Base-by-base conservation (phyloP, 2,329 filamentous ascomycete species). In the Erysiphe pulchra region DNA sequence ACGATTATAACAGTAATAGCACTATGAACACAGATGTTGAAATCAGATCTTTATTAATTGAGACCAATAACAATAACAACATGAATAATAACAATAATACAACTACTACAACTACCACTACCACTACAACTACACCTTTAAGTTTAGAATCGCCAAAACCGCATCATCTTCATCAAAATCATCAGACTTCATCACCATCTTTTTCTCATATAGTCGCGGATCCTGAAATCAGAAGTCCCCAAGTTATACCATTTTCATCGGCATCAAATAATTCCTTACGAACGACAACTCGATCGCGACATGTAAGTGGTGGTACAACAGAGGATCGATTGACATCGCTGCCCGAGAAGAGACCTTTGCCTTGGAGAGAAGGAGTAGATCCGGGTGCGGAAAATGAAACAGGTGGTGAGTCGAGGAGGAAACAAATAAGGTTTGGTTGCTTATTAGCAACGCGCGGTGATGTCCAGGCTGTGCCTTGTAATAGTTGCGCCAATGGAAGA, bases 341-440 rank as follows among this genome's bases (percentile, higher is more conserved):
- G 56, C 54, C 55, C n/a, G 52, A 54, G 41, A 49, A 50, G 37
- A 50, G 56, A 16, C 33, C 50, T 34, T 41, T 59, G 10, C 56
- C 56, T 18, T 58, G 56, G 54, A 48, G 56, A 42, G 50, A 54
- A 10, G 54, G 55, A 2, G 54, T 56, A 4, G 56, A 57, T 41
- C 45, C 52, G 18, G 54, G 53, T 8, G 53, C 55, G 39, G 55
- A 56, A n/a, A 48, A 54, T 18, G 55, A 58, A 48, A 55, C 54
- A 8, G 56, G 55, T 42, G 56, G 56, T 40, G 55, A 57, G 24
- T 56, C 53, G 31, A 50, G 56, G 32, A 50, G 56, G 45, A 58
- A 58, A 45, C 55, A 57, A 45, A 57, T 58, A 42, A 46, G 55
- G 47, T 57, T 56, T 47, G 56, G 55, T 10, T 56, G 54, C 50